phyloP scores from a whole-genome alignment of 768 basidiomycete species.

The Lentinula raphanica region DNA sequence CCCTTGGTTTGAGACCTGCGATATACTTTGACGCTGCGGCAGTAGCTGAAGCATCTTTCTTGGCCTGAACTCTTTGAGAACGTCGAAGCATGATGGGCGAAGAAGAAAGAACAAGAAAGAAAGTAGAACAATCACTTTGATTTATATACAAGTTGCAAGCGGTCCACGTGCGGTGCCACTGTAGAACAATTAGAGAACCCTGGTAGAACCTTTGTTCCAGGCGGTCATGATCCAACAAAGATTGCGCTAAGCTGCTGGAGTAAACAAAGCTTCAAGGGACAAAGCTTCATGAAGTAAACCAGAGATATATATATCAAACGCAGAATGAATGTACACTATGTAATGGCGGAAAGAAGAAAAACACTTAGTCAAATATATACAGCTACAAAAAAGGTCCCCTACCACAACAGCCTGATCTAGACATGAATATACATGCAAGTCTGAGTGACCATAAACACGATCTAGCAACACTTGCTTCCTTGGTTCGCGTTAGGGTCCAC shows the following conservation, averaged over 20 bases:
- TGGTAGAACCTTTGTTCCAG: too few relatives aligned
- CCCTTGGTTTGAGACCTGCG: neutral
- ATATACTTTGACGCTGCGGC: too few relatives aligned
- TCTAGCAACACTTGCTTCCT: slow-evolving; percentile 61
- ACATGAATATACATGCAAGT: neutral
- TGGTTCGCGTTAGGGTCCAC: slow-evolving; percentile 55
- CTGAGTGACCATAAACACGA: neutral
- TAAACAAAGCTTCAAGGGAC: too few relatives aligned
- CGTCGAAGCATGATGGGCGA: neutral
- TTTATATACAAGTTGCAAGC: too few relatives aligned
- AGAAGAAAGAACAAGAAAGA: neutral
- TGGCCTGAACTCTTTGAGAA: neutral
- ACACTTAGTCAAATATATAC: neutral
- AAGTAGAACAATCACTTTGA: too few relatives aligned
- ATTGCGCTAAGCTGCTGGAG: too few relatives aligned
- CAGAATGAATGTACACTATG: slow-evolving; percentile 3
- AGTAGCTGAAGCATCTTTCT: neutral
- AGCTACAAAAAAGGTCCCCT: neutral
- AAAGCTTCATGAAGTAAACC: neutral
- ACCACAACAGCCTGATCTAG: neutral
- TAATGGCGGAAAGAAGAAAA: neutral
- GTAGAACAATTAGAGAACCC: too few relatives aligned
- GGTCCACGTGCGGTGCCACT: too few relatives aligned
- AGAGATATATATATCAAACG: neutral
- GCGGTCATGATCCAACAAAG: too few relatives aligned